Evolutionary conservation across 306 rosid species (phyloP).

Genomic region (Prunus salicina): DNA sequence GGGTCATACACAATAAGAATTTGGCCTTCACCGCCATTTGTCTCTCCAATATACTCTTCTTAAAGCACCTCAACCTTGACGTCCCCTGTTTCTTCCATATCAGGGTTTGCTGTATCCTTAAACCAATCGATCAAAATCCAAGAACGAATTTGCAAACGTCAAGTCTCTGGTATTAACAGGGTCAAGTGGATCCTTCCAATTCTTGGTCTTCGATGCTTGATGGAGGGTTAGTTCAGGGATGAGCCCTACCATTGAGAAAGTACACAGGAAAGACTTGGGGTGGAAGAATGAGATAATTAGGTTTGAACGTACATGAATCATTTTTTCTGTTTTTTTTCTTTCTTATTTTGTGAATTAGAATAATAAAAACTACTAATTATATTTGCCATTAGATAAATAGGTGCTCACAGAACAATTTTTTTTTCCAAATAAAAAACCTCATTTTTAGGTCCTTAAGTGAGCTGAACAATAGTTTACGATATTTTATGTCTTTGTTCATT

Average conservation of each 20-base stretch:
- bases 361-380: too few species aligned
- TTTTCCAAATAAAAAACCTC: too few species aligned
- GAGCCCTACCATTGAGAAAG: conserved; percentile 31
- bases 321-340: too few species aligned
- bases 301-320: too few species aligned
- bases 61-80: background rate
- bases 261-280: background rate
- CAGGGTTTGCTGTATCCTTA: conserved; percentile 20
- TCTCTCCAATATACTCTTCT: background rate
- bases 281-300: background rate
- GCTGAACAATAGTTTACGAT: too few species aligned
- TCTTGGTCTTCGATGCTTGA: conserved; percentile 28
- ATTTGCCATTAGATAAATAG: too few species aligned
- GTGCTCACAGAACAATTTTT: too few species aligned
- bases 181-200: conserved; percentile 27
- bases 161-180: conserved; percentile 26
- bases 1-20: conserved; percentile 10
- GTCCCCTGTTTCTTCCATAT: conserved; percentile 29
- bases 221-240: conserved; percentile 15
- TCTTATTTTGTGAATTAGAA: too few species aligned
- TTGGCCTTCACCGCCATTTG: background rate
- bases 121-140: conserved; percentile 53
- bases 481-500: too few species aligned
- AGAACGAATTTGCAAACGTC: conserved; percentile 56
- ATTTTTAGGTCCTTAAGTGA: too few species aligned